phyloP scores from a whole-genome alignment of 495 filamentous ascomycete species.

The Trichoderma asperelloides region DNA sequence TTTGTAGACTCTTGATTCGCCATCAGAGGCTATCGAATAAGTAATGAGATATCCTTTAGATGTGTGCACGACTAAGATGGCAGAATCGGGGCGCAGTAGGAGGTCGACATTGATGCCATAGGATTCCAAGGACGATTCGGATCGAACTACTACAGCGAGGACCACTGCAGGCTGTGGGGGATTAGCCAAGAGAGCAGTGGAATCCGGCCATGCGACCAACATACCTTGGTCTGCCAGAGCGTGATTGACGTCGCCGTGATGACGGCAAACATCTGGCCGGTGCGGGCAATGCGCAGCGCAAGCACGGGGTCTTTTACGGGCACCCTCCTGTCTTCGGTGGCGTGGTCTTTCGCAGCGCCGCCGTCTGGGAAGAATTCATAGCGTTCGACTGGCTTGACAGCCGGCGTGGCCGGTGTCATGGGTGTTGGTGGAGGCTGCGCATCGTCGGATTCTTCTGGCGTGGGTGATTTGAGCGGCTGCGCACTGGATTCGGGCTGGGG shows the following conservation, averaged over 20 bases:
- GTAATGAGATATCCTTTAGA: slow-evolving; percentile 82
- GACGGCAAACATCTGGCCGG: slow-evolving; percentile 79
- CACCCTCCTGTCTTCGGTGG: slow-evolving; percentile 12
- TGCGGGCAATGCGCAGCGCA: slow-evolving; percentile 68
- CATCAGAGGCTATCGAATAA: slow-evolving; percentile 83
- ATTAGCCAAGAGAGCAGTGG: not conserved
- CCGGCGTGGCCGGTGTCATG: slow-evolving; percentile 40
- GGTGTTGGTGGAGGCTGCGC: slow-evolving; percentile 25
- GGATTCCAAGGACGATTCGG: slow-evolving; percentile 61
- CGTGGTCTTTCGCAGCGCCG: not conserved
- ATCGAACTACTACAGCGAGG: slow-evolving; percentile 75
- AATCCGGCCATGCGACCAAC: slow-evolving; percentile 13
- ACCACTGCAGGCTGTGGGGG: slow-evolving; percentile 70
- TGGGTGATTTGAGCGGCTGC: slow-evolving; percentile 17
- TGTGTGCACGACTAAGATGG: slow-evolving; percentile 89
- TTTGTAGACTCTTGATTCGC: slow-evolving; percentile 73
- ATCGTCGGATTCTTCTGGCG: slow-evolving; percentile 22
- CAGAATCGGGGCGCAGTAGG: slow-evolving; percentile 81
- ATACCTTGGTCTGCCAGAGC: slow-evolving; percentile 92
- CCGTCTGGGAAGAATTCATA: slow-evolving; percentile 27
- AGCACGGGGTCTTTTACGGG: slow-evolving; percentile 51
- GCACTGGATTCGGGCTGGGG: slow-evolving; percentile 20
- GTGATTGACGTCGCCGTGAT: slow-evolving; percentile 75
- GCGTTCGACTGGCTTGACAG: slow-evolving; percentile 44
- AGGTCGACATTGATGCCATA: slow-evolving; percentile 83